Evolutionary conservation across 2,329 filamentous ascomycete genomes (phyloP), one percentile per base, ranked within the genome.

Genomic region (Fusarium neocosmosporiellum): DNA sequence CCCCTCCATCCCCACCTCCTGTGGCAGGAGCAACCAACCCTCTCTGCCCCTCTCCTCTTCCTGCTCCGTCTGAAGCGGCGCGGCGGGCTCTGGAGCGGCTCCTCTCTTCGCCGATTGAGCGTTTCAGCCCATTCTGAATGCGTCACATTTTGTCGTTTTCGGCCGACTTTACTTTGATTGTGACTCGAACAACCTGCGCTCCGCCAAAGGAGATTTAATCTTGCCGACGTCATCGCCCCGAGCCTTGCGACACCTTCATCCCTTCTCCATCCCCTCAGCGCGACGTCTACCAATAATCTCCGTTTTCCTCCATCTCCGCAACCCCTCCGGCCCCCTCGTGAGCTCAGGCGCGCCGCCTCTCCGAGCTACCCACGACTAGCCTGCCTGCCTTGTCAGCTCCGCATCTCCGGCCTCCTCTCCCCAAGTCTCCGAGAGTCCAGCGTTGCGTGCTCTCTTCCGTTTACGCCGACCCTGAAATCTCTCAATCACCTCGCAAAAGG

Each of bases 1-100:
- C 78, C 79, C 80, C 79, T 80, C 78, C 67, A 80, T 75, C 75
- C 74, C 79, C 57, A 63, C 71, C 53, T 37, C 22, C 29, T 29
- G 36, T 68, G 31, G 60, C 53, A 68, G 67, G 55, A 66, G 59
- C 71, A 41, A 53, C 68, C 65, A 73, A 59, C 71, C 65, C 71
- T 50, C 63, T 74, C 68, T 64, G 59, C 65, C 71, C 71, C 67
- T 73, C 41, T 29, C 27, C 27, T 29, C 63, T 57, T 57, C 39
- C 55, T 66, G 39, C 33, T 66, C 59, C 48, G 46, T 68, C 60
- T 46, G 24, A 22, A 46, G 41, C 41, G 41, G 41, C 41, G 41
- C 22, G 14, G 41, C 60, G 67, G 59, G 59, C 62, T 73, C 57
- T 62, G 18, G 60, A 73, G 63, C 66, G 68, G 57, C 62, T 61